phyloP scores from a whole-genome alignment of 2,329 filamentous ascomycete genomes.

The Aureobasidium leucospermi region DNA sequence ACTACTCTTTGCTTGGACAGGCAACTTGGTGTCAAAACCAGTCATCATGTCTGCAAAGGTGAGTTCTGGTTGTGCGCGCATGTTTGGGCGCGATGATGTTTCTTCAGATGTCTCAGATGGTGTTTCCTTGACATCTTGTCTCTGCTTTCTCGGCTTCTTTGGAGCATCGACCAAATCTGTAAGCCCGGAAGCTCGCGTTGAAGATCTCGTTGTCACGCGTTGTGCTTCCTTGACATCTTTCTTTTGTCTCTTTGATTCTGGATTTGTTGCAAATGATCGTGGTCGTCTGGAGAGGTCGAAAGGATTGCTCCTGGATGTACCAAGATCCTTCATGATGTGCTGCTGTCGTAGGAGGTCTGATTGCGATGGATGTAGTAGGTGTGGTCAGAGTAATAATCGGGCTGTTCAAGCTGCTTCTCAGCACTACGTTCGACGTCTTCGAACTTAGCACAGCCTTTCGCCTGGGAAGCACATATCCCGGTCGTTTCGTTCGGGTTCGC shows the following conservation, averaged over 20 bases:
- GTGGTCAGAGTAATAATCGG: background rate
- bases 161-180: background rate
- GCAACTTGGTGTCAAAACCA: background rate
- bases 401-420: background rate
- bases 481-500: background rate
- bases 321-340: no score
- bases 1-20: background rate
- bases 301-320: background rate
- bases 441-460: no score
- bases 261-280: background rate
- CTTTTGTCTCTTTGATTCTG: background rate
- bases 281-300: background rate
- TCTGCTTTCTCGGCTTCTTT: background rate
- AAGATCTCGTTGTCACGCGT: background rate
- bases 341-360: no score
- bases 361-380: background rate
- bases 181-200: background rate
- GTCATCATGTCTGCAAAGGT: background rate
- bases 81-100: background rate
- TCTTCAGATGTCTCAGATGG: background rate
- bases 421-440: background rate
- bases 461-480: no score
- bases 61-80: background rate
- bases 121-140: background rate
- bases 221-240: background rate